These are phyloP conservation scores for Eurotiales sp. DNA, from an alignment of 2,329 filamentous ascomycete species.

Conservation along the genomic window DNA sequence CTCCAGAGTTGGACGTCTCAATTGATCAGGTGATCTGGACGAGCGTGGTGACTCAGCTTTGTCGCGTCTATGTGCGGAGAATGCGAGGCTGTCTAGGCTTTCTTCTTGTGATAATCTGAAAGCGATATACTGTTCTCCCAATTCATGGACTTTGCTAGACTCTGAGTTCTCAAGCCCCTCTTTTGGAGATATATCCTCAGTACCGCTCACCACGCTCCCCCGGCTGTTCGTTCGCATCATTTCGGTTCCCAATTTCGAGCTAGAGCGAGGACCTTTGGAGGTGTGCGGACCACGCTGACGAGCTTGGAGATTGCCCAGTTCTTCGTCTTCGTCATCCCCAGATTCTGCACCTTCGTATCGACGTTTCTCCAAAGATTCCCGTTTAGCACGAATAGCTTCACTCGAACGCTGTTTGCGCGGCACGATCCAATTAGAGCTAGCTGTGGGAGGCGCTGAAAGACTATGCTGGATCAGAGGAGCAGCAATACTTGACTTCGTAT, in stretches of 20 bases:
- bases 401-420: slow-evolving; percentile 64
- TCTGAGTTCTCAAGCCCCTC: slow-evolving; percentile 27
- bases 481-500: slow-evolving; percentile 18
- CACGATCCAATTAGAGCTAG: slow-evolving; percentile 21
- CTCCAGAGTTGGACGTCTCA: slow-evolving; percentile 9
- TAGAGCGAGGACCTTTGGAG: slow-evolving; percentile 57
- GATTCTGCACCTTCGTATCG: slow-evolving; percentile 75
- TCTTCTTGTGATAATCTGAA: slow-evolving; percentile 28
- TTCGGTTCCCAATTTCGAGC: slow-evolving; percentile 88
- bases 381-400: slow-evolving; percentile 70
- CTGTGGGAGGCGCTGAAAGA: slow-evolving; percentile 56
- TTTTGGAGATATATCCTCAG: slow-evolving; percentile 37
- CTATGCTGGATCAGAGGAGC: slow-evolving; percentile 53
- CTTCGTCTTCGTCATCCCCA: slow-evolving; percentile 92
- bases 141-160: slow-evolving; percentile 9
- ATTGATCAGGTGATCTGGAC: slow-evolving; percentile 2
- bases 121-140: slow-evolving; percentile 31
- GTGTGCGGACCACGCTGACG: slow-evolving; percentile 50
- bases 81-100: background rate
- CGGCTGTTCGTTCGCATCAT: slow-evolving; percentile 98
- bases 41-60: slow-evolving; percentile 17
- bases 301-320: slow-evolving; percentile 58
- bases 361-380: slow-evolving; percentile 70
- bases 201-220: slow-evolving; percentile 64
- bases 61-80: slow-evolving; percentile 1